Conservation (phyloP, 169 alveolate genomes). For the Plasmodium yoelii region DNA sequence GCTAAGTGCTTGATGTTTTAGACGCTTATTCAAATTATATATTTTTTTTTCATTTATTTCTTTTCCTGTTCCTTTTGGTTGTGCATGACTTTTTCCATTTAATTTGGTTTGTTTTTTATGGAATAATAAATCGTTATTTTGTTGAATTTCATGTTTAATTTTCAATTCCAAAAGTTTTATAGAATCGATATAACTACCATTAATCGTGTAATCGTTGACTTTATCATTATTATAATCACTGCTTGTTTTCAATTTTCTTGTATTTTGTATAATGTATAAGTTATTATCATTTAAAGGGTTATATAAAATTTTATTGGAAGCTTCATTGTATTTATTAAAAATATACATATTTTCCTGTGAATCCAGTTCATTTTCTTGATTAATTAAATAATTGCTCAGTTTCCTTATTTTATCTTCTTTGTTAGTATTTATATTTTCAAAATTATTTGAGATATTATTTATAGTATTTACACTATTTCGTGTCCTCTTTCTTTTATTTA, state of each 20-base stretch:
- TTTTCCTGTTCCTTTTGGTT: not conserved
- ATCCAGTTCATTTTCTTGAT: constrained; percentile 65
- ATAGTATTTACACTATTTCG: constrained; percentile 14
- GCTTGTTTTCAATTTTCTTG: constrained; percentile 3
- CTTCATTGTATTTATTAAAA: constrained; percentile 30
- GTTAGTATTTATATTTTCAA: constrained; percentile 3
- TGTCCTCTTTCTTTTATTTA: constrained; percentile 31
- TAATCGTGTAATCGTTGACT: not conserved
- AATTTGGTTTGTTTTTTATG: constrained; percentile 1
- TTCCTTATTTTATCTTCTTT: constrained; percentile 56
- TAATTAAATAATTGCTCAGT: constrained; percentile 30
- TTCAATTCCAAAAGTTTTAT: constrained; percentile 31
- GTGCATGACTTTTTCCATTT: constrained; percentile 1
- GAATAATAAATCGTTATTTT: constrained; percentile 37
- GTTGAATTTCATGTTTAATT: constrained; percentile 67
- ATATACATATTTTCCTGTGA: constrained; percentile 42
- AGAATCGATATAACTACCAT: constrained; percentile 24
- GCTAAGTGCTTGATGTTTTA: not conserved
- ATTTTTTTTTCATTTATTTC: not conserved
- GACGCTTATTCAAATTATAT: too few species aligned
- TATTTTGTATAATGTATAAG: constrained; percentile 9
- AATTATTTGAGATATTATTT: not conserved
- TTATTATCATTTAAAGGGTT: constrained; percentile 8
- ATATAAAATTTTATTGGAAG: constrained; percentile 26
- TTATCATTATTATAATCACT: constrained; percentile 11